Base-by-base conservation (phyloP, 441 rosid genomes). In the Jatropha multifida region DNA sequence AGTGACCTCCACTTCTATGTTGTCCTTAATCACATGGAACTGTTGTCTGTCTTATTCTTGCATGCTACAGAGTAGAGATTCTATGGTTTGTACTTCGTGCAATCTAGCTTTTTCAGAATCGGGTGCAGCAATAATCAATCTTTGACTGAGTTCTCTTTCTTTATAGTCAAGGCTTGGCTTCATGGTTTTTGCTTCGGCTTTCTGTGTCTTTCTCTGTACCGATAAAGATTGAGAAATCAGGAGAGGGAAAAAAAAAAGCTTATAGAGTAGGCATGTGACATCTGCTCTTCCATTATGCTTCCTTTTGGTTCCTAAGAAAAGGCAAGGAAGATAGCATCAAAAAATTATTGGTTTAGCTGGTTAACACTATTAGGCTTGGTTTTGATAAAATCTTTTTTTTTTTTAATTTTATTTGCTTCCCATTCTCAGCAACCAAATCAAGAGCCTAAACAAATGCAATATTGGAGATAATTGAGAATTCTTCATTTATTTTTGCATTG, bases 81-180 rank as follows among this genome's bases (percentile, higher is more conserved):
- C 76, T 51, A 14, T 58, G 13, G 11, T 49, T 73, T 73, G 77
- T 40, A 74, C 52, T 49, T 63, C 63, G 71, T 54, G 65, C 41
- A 0, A 9, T 38, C 38, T 40, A 73, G 48, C 59, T 48, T 71
- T 12, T 7, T 17, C 18, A 56, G 27, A 46, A 48, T 2, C 42
- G 10, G 20, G 32, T 51, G 44, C 38, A 56, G 61, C 9, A 56
- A 23, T 18, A 56, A n/a, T 60, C 20, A 17, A 26, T 32, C 15
- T 40, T 72, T 60, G 75, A 60, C 75, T 59, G 41, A 23, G 5
- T 11, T 72, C 14, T 72, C 67, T 7, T 59, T 59, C 41, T 26
- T 59, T 59, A 7, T 37, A 27, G 49, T 5, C 23, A 52, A 37
- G 7, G 46, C 8, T 37, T 55, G 7, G 62, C 27, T 69, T 69